phyloP scores from a whole-genome alignment of 352 stramenopile species.

The Phytophthora podocarpi region DNA sequence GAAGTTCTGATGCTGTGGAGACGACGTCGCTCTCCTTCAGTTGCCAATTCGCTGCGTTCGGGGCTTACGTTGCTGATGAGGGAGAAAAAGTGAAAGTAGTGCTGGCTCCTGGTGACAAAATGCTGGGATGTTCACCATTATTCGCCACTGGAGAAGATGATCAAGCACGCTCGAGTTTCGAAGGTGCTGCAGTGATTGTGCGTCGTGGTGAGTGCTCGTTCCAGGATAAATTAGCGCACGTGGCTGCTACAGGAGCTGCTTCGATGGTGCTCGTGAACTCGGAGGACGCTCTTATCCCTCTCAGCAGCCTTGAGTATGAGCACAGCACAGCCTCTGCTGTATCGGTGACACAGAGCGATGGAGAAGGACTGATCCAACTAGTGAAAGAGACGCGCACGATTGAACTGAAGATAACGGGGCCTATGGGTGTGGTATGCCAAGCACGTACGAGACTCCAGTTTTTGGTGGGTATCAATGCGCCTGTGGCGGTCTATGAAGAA shows the following conservation, averaged over 20 bases:
- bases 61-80: slow-evolving; percentile 26
- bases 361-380: slow-evolving; percentile 29
- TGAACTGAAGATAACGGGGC: background rate
- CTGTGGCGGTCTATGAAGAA: slow-evolving; percentile 37
- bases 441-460: slow-evolving; percentile 40
- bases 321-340: slow-evolving; percentile 20
- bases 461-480: slow-evolving; percentile 39
- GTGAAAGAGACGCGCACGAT: background rate
- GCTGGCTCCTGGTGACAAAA: slow-evolving; percentile 16
- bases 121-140: slow-evolving; percentile 30
- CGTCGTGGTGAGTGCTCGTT: slow-evolving; percentile 48
- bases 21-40: slow-evolving; percentile 5
- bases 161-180: background rate
- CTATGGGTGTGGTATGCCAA: slow-evolving; percentile 21
- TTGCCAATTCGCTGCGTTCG: slow-evolving; percentile 44
- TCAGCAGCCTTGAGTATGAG: slow-evolving; percentile 33
- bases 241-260: slow-evolving; percentile 14
- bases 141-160: no score
- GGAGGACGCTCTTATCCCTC: slow-evolving; percentile 29
- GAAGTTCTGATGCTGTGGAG: background rate
- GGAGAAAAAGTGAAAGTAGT: slow-evolving; percentile 1
- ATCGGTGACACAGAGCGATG: slow-evolving; percentile 32
- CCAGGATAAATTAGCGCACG: slow-evolving; percentile 37
- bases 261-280: slow-evolving; percentile 53
- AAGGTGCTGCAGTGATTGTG: slow-evolving; percentile 32